Percentiles rank a stretch among this genome's conserved stretches.
Conservation (phyloP, 768 basidiomycete genomes). For the Russula brevipes region DNA sequence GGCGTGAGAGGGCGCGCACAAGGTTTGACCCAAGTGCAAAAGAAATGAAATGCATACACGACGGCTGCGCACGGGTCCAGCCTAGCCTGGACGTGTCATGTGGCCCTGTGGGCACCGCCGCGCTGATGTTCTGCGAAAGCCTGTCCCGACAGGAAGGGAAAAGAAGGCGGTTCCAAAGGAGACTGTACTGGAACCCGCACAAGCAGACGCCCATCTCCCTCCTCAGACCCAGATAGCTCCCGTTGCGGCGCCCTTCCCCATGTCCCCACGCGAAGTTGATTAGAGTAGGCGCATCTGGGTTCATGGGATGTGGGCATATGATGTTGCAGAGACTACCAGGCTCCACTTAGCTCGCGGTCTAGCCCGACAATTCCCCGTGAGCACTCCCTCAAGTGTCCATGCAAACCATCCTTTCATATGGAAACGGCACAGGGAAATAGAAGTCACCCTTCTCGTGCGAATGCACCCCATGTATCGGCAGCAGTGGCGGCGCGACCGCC, state of each 20-base stretch:
- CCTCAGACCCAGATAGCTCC: no score
- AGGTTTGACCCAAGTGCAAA: not conserved
- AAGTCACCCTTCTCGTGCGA: not conserved
- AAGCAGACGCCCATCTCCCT: no score
- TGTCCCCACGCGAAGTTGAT: not conserved
- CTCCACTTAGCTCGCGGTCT: no score
- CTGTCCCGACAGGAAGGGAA: no score
- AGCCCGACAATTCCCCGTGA: not conserved
- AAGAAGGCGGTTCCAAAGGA: no score
- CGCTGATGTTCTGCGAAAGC: no score
- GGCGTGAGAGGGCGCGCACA: slow-evolving; percentile 2
- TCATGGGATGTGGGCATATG: not conserved
- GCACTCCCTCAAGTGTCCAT: not conserved
- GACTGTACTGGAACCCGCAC: no score
- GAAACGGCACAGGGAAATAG: not conserved
- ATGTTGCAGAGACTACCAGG: not conserved
- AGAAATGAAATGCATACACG: not conserved
- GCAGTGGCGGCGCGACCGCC: not conserved
- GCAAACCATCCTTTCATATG: not conserved
- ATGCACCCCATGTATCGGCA: not conserved
- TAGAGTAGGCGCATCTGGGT: not conserved
- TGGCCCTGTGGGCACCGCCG: no score
- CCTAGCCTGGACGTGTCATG: no score
- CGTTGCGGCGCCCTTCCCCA: not conserved
- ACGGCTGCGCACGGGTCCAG: not conserved